These are phyloP conservation scores for Neospora caninum DNA, from an alignment of 169 alveolate species.

Conservation along the genomic window DNA sequence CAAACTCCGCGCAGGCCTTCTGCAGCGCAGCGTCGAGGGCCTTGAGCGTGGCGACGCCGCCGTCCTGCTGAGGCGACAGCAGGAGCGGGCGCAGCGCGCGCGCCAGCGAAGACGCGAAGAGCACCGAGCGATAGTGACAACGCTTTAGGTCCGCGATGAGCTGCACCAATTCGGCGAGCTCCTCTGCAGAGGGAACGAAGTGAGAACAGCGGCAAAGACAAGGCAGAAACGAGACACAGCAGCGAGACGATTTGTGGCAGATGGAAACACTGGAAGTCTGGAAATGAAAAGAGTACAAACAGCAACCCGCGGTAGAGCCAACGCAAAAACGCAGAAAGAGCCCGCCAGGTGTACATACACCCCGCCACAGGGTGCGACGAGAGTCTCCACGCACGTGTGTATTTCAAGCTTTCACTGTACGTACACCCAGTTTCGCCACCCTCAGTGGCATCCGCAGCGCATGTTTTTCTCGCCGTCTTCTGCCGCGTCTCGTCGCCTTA, in stretches of 20 bases:
- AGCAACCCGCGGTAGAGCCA: no score
- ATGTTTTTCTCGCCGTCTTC: no score
- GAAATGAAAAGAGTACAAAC: no score
- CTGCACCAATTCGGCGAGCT: not conserved
- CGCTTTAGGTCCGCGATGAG: not conserved
- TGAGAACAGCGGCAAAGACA: no score
- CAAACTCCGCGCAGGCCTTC: not conserved
- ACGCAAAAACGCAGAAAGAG: no score
- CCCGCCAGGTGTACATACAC: not conserved
- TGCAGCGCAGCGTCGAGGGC: not conserved
- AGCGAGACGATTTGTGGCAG: no score
- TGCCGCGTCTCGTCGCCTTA: not conserved
- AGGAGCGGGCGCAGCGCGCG: not conserved
- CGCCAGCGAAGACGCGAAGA: slow-evolving; percentile 25
- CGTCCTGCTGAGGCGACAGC: not conserved
- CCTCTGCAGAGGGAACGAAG: not conserved
- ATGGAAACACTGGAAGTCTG: no score
- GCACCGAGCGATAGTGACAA: slow-evolving; percentile 26
- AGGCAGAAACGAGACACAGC: not conserved
- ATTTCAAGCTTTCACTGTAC: not conserved
- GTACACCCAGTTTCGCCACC: no score
- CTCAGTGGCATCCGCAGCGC: no score
- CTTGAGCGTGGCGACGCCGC: not conserved
- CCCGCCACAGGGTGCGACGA: no score
- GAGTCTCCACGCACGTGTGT: not conserved